phyloP scores from a whole-genome alignment of 805 yeast genomes.

The Metschnikowia picachoensis region DNA sequence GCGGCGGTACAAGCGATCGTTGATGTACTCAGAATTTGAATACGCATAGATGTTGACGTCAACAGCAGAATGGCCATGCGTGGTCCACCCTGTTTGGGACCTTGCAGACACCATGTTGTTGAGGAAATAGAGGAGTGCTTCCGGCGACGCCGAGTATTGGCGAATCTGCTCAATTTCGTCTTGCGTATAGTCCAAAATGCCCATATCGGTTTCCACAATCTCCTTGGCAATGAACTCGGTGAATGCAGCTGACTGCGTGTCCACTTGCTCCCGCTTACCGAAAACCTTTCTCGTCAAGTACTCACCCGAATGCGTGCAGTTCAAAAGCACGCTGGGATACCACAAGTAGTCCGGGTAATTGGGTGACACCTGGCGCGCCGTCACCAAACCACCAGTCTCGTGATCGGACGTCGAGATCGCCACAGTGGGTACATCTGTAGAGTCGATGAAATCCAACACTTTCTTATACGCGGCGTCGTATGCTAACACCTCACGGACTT shows the following conservation, averaged over 20 bases:
- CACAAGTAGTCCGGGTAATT: slow-evolving; percentile 82
- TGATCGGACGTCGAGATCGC: slow-evolving; percentile 86
- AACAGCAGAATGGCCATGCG: slow-evolving; percentile 95
- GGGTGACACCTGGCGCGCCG: slow-evolving; percentile 66
- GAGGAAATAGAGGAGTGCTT: slow-evolving; percentile 46
- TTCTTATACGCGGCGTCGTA: slow-evolving; percentile 78
- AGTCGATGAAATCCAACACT: slow-evolving; percentile 65
- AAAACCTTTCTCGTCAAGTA: slow-evolving; percentile 49
- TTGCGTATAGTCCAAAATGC: slow-evolving; percentile 52
- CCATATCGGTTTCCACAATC: slow-evolving; percentile 61
- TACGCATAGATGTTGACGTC: slow-evolving; percentile 90
- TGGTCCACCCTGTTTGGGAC: slow-evolving; percentile 93
- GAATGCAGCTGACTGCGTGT: slow-evolving; percentile 10
- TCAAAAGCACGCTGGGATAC: slow-evolving; percentile 73
- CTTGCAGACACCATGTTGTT: slow-evolving; percentile 73
- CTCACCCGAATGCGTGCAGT: slow-evolving; percentile 77
- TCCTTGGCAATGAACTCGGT: slow-evolving; percentile 37
- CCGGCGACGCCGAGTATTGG: slow-evolving; percentile 23
- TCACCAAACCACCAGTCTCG: slow-evolving; percentile 93
- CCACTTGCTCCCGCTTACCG: slow-evolving; percentile 13
- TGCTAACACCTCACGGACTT: slow-evolving; percentile 85
- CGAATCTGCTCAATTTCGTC: slow-evolving; percentile 42
- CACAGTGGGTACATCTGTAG: slow-evolving; percentile 69
- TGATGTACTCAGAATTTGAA: slow-evolving; percentile 51
- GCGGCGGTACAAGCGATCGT: slow-evolving; percentile 29